Conservation (phyloP, 495 filamentous ascomycete species). For the Peziza echinospora region DNA sequence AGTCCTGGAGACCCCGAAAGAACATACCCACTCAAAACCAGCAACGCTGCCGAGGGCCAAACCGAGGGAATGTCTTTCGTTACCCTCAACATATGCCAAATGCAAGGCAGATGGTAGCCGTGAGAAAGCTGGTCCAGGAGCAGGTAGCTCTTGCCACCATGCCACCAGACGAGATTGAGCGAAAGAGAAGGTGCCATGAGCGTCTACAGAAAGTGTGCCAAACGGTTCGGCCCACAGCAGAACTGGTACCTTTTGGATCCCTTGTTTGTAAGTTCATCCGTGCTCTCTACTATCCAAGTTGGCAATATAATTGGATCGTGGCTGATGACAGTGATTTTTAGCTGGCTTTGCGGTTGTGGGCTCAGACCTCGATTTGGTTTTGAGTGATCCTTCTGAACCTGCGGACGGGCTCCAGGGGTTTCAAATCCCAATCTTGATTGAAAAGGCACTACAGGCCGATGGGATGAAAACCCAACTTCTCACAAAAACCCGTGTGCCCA, state of each 20-base stretch:
- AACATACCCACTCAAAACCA: background rate
- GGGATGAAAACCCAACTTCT: constrained; percentile 49
- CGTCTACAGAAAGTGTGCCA: constrained; percentile 6
- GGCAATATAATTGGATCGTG: constrained; percentile 5
- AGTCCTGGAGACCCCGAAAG: background rate
- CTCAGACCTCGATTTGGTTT: constrained; percentile 21
- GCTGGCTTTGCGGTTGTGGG: constrained; percentile 18
- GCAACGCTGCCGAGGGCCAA: too few relatives aligned
- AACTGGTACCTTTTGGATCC: constrained; percentile 16
- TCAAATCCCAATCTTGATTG: constrained; percentile 33
- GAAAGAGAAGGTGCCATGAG: background rate
- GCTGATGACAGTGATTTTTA: constrained; percentile 12
- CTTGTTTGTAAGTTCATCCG: constrained; percentile 18
- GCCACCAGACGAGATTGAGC: background rate
- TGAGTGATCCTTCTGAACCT: constrained; percentile 4
- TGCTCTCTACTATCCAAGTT: constrained; percentile 10
- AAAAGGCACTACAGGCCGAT: constrained; percentile 43
- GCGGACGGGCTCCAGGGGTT: background rate
- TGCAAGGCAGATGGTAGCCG: background rate
- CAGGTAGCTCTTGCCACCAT: background rate
- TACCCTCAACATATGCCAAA: background rate
- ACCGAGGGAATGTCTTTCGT: too few relatives aligned
- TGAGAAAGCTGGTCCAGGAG: background rate
- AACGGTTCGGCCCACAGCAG: constrained; percentile 8
- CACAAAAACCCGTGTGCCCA: constrained; percentile 53